phyloP scores from a whole-genome alignment of 2,329 filamentous ascomycete genomes.

The Pleoardoris graminearum region DNA sequence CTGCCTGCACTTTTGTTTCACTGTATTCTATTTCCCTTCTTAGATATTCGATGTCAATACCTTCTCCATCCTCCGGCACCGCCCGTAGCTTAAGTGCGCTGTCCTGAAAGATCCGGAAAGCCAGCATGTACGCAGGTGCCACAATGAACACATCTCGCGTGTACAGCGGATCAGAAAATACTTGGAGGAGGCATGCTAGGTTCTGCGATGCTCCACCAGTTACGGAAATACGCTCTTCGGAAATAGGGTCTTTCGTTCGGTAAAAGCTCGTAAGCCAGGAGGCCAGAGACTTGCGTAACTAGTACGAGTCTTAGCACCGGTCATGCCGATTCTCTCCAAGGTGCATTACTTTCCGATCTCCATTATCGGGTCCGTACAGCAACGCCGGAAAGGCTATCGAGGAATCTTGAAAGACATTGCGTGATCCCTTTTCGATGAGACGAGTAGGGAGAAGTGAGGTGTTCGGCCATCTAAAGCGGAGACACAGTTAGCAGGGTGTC shows the following conservation, averaged over 20 bases:
- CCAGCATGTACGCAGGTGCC: conserved; percentile 82
- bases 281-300: conserved; percentile 67
- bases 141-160: conserved; percentile 80
- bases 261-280: conserved; percentile 72
- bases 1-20: conserved; percentile 48
- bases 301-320: neutral
- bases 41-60: conserved; percentile 69
- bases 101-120: conserved; percentile 83
- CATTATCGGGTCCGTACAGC: conserved; percentile 77
- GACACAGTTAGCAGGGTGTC: conserved; percentile 44
- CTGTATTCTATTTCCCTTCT: conserved; percentile 55
- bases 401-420: conserved; percentile 64
- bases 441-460: conserved; percentile 66
- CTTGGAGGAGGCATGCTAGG: conserved; percentile 74
- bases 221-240: conserved; percentile 70
- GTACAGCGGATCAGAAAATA: conserved; percentile 76
- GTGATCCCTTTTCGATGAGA: conserved; percentile 64
- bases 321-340: neutral
- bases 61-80: conserved; percentile 76
- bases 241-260: conserved; percentile 48
- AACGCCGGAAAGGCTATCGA: conserved; percentile 65
- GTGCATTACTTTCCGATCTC: conserved; percentile 47
- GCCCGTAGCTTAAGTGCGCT: conserved; percentile 72
- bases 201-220: conserved; percentile 86
- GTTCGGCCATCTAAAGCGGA: conserved; percentile 71